phyloP scores from a whole-genome alignment of 106 monocot species.

The Ottelia alismoides region DNA sequence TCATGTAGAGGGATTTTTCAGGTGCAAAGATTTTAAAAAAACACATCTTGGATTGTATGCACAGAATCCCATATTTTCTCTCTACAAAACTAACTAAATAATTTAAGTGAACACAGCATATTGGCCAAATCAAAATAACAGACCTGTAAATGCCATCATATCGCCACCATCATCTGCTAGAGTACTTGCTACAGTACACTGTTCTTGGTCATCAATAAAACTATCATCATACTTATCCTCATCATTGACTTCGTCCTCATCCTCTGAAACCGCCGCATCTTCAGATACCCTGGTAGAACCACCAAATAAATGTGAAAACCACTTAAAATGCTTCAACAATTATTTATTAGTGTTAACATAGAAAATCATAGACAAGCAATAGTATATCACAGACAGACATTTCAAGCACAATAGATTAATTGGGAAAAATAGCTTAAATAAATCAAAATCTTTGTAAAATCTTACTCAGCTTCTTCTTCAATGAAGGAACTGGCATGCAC shows the following conservation, averaged over 20 bases:
- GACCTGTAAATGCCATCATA: conserved; percentile 97
- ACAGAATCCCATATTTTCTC: background rate
- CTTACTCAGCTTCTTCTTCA: conserved; percentile 98
- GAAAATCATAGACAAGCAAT: no score
- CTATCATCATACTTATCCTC: conserved; percentile 74
- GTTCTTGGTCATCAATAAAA: conserved; percentile 75
- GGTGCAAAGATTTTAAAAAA: no score
- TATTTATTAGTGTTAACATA: no score
- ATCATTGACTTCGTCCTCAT: conserved; percentile 45
- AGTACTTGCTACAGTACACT: conserved; percentile 30
- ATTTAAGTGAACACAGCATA: background rate
- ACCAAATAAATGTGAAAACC: no score
- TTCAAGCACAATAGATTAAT: conserved; percentile 1
- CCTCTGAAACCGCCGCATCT: conserved; percentile 68
- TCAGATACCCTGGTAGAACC: conserved; percentile 56
- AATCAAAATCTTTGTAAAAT: background rate
- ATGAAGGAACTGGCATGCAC: conserved; percentile 27
- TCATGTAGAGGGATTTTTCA: no score
- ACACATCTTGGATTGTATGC: background rate
- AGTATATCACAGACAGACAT: background rate
- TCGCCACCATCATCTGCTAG: conserved; percentile 45
- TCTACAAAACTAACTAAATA: no score
- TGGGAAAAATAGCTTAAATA: background rate
- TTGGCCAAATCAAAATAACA: background rate
- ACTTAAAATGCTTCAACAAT: no score